A percentile compares a stretch with the other conserved stretches of the same genome.
phyloP scores from a whole-genome alignment of 805 yeast species.

The Starmerella roubikii region DNA sequence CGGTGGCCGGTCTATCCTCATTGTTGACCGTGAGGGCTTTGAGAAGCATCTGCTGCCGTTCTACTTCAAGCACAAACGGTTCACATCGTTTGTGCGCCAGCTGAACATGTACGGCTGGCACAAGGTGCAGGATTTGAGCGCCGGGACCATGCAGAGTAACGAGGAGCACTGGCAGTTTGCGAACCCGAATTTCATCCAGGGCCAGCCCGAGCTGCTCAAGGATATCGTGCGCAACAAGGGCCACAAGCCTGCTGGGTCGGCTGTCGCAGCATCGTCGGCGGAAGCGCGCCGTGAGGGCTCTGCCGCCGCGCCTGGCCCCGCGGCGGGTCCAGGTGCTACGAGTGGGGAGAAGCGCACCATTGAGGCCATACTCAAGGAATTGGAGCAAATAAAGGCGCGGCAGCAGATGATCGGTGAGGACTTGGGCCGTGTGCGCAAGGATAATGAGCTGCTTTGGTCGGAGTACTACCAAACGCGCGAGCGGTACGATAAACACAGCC shows the following conservation, averaged over 20 bases:
- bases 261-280: conserved; percentile 17
- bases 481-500: conserved; percentile 71
- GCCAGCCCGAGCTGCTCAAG: conserved; percentile 71
- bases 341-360: neutral
- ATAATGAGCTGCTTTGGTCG: conserved; percentile 83
- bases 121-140: conserved; percentile 82
- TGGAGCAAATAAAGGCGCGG: conserved; percentile 61
- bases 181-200: conserved; percentile 64
- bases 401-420: conserved; percentile 78
- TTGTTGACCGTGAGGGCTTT: conserved; percentile 67
- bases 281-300: neutral
- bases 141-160: conserved; percentile 38
- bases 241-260: conserved; percentile 30
- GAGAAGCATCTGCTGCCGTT: conserved; percentile 76
- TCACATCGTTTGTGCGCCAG: conserved; percentile 91
- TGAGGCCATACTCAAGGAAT: conserved; percentile 44
- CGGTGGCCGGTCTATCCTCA: conserved; percentile 77
- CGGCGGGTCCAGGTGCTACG: neutral
- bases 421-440: conserved; percentile 65
- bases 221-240: conserved; percentile 66
- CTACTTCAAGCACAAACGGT: conserved; percentile 89
- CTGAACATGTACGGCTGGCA: conserved; percentile 99
- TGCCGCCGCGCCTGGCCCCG: neutral
- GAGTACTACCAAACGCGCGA: conserved; percentile 76
- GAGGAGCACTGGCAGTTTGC: conserved; percentile 87